Conservation (phyloP, 2,329 filamentous ascomycete species). For the Fusarium zealandicum region DNA sequence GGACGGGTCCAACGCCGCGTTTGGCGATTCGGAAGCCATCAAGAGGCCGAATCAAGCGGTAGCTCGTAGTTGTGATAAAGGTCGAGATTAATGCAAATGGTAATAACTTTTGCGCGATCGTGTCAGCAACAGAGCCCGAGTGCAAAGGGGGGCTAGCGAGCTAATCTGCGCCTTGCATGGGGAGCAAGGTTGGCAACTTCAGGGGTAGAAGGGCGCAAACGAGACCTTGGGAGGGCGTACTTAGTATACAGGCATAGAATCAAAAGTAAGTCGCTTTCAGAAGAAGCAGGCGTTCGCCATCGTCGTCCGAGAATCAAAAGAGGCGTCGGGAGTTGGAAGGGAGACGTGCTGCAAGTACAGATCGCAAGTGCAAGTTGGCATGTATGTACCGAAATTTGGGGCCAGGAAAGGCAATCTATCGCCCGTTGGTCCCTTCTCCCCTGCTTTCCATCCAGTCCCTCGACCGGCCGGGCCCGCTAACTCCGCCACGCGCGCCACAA, state of each 20-base stretch:
- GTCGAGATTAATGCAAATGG: slow-evolving; percentile 32
- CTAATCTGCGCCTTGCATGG: slow-evolving; percentile 35
- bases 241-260: slow-evolving; percentile 40
- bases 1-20: slow-evolving; percentile 52
- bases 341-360: slow-evolving; percentile 39
- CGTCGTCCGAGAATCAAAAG: slow-evolving; percentile 19
- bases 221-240: slow-evolving; percentile 23
- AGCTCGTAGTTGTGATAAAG: slow-evolving; percentile 18
- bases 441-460: slow-evolving; percentile 7
- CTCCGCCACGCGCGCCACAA: slow-evolving; percentile 17
- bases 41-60: slow-evolving; percentile 32
- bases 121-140: slow-evolving; percentile 36
- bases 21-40: slow-evolving; percentile 49
- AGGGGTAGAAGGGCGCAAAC: slow-evolving; percentile 27
- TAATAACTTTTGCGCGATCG: slow-evolving; percentile 33
- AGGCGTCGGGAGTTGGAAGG: slow-evolving; percentile 31
- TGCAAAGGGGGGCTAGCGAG: slow-evolving; percentile 37
- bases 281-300: slow-evolving; percentile 35
- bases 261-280: slow-evolving; percentile 18
- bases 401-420: slow-evolving; percentile 29
- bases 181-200: slow-evolving; percentile 26
- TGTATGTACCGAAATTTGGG: slow-evolving; percentile 36
- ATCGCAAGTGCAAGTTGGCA: slow-evolving; percentile 44
- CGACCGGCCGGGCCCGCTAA: slow-evolving; percentile 21
- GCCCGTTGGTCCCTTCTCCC: slow-evolving; percentile 21